These are phyloP conservation scores for Leccinellum albellum DNA, from an alignment of 768 basidiomycete genomes.

Conservation along the genomic window DNA sequence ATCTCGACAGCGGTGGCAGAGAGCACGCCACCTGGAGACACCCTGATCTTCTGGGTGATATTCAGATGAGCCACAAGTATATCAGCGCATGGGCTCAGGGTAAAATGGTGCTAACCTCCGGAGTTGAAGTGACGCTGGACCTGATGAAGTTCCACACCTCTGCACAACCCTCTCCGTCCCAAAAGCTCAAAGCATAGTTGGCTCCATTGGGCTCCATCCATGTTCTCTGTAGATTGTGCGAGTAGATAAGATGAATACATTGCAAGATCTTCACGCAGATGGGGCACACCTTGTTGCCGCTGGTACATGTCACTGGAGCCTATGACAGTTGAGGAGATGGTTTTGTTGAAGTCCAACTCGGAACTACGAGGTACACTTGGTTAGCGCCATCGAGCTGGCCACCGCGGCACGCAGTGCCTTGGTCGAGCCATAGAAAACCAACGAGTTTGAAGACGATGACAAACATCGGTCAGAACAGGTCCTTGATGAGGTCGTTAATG, in stretches of 20 bases:
- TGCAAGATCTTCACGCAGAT: background rate
- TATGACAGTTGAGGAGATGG: conserved; percentile 78
- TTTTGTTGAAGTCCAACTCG: conserved; percentile 65
- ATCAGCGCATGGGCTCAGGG: conserved; percentile 18
- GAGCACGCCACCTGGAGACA: conserved; percentile 61
- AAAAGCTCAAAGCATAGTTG: conserved; percentile 96
- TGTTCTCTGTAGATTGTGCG: conserved; percentile 59
- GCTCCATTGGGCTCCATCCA: conserved; percentile 96
- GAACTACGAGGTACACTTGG: conserved; percentile 77
- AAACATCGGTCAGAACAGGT: conserved; percentile 28
- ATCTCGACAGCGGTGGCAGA: conserved; percentile 60
- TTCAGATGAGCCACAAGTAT: conserved; percentile 10
- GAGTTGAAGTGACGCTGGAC: conserved; percentile 81
- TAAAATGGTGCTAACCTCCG: conserved; percentile 44
- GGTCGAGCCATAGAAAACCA: conserved; percentile 88
- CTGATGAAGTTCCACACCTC: conserved; percentile 98
- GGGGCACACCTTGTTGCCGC: conserved; percentile 70
- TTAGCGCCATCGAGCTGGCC: conserved; percentile 78
- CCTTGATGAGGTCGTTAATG: conserved; percentile 32
- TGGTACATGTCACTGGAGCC: conserved; percentile 83
- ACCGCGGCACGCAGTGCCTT: conserved; percentile 95
- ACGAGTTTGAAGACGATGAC: conserved; percentile 48
- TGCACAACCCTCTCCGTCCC: conserved; percentile 90
- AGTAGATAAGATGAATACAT: conserved; percentile 12
- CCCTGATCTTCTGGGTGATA: conserved; percentile 41